These are phyloP conservation scores for Trametes polyzona DNA, from an alignment of 1,284 basidiomycete genomes.

Conservation along the genomic window DNA sequence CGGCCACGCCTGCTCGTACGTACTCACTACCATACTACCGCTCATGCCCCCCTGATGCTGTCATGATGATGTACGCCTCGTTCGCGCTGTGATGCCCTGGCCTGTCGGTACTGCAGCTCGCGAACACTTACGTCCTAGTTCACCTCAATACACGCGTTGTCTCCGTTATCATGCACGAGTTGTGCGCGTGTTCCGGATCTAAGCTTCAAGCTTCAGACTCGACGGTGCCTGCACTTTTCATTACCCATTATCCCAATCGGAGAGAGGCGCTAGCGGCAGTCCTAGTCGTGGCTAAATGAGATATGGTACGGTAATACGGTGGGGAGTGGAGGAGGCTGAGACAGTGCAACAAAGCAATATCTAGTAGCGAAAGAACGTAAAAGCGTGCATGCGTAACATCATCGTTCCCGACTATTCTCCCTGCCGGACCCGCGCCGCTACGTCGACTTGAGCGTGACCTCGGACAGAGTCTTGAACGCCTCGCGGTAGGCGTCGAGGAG, in stretches of 20 bases:
- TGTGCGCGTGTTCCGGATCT: not conserved
- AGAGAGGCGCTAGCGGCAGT: not conserved
- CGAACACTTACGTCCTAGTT: too few relatives aligned
- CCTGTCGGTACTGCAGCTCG: too few relatives aligned
- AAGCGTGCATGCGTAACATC: conserved; percentile 8
- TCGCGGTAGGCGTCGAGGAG: conserved; percentile 97
- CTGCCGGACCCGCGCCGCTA: too few relatives aligned
- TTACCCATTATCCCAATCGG: not conserved
- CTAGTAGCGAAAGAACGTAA: conserved; percentile 14
- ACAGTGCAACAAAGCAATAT: conserved; percentile 12
- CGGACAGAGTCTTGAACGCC: conserved; percentile 88
- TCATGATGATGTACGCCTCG: conserved; percentile 11
- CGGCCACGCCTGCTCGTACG: conserved; percentile 9
- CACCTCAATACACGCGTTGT: not conserved
- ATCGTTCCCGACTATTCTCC: not conserved
- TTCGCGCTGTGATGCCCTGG: conserved; percentile 1
- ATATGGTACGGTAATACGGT: not conserved
- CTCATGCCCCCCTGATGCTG: conserved; percentile 4
- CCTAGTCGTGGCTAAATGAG: conserved; percentile 1
- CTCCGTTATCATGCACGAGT: not conserved
- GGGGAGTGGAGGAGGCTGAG: conserved; percentile 2
- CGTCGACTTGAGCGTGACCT: conserved; percentile 72
- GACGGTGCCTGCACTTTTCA: not conserved
- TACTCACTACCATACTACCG: conserved; percentile 1
- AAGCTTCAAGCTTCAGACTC: not conserved